Percentiles rank a stretch among this genome's conserved stretches.
These are phyloP conservation scores for Closterium sp. DNA, from an alignment of 139 green algal species.

Conservation along the genomic window DNA sequence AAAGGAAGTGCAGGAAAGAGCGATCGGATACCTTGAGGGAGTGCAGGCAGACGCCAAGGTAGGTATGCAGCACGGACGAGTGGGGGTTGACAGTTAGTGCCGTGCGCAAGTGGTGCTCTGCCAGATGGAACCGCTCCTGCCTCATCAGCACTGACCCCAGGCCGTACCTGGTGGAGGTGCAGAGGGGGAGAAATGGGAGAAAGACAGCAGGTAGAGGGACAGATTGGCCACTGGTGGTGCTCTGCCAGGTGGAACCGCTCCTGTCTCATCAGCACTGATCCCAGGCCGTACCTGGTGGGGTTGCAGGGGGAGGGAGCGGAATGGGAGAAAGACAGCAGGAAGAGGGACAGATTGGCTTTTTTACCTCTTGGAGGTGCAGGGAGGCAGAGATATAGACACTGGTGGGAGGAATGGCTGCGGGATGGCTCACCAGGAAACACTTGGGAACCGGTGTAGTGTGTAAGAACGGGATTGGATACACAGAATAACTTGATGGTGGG, in stretches of 20 bases:
- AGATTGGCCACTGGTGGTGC: constrained; percentile 64
- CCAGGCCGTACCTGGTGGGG: constrained; percentile 78
- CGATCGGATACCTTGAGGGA: constrained; percentile 54
- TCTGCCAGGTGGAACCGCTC: constrained; percentile 89
- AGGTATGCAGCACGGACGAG: constrained; percentile 87
- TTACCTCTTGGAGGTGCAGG: no score
- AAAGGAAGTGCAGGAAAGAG: neutral
- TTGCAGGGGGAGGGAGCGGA: neutral
- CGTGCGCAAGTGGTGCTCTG: constrained; percentile 82
- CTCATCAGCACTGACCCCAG: constrained; percentile 87
- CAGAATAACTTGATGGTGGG: no score
- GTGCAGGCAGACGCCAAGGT: constrained; percentile 81
- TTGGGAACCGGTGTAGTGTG: no score
- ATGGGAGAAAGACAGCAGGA: neutral
- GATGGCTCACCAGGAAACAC: no score
- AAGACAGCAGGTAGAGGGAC: no score
- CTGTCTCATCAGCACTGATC: constrained; percentile 86
- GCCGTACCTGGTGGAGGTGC: constrained; percentile 68
- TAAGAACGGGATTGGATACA: no score
- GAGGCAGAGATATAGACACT: no score
- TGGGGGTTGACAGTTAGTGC: constrained; percentile 73
- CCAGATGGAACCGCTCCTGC: constrained; percentile 89
- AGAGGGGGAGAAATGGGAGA: neutral
- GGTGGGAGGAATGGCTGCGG: no score
- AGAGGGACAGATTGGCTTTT: no score